phyloP scores from a whole-genome alignment of 1,284 basidiomycete species.

The Apiotrichum veenhuisii region DNA sequence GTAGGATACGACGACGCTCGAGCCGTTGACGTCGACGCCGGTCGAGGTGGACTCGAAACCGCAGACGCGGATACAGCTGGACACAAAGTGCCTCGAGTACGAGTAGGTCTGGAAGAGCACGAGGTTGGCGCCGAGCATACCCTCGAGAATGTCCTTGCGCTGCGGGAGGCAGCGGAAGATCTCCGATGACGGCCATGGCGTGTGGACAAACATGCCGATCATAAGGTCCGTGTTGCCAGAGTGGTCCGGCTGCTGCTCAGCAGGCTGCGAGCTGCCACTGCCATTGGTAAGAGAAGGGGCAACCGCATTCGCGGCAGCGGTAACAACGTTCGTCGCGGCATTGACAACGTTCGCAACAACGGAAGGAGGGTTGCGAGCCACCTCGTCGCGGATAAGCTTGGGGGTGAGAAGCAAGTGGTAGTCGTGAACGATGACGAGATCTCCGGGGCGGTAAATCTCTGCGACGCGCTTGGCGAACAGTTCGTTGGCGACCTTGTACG shows the following conservation, averaged over 20 bases:
- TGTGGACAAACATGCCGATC: constrained; percentile 92
- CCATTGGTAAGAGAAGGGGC: too few species aligned
- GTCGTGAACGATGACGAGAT: constrained; percentile 85
- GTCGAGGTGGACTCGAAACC: constrained; percentile 82
- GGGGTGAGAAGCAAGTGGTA: constrained; percentile 92
- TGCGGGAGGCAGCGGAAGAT: constrained; percentile 90
- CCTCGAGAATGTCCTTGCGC: constrained; percentile 89
- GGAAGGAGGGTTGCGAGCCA: constrained; percentile 41
- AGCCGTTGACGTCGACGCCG: constrained; percentile 87
- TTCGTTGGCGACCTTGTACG: constrained; percentile 79
- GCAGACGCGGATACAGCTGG: constrained; percentile 91
- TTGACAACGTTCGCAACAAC: constrained; percentile 24
- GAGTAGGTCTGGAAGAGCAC: constrained; percentile 98
- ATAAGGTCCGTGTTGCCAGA: constrained; percentile 45
- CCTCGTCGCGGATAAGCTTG: constrained; percentile 69
- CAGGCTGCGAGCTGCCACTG: too few species aligned
- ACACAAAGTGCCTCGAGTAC: constrained; percentile 92
- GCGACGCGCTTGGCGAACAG: constrained; percentile 78
- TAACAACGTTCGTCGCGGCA: too few species aligned
- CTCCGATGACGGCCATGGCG: constrained; percentile 94
- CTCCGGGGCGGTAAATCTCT: constrained; percentile 74
- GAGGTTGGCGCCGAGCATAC: constrained; percentile 95
- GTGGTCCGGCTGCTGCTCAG: neutral
- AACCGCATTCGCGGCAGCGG: too few species aligned
- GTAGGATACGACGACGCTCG: constrained; percentile 78